Evolutionary conservation across 306 rosid species (phyloP).

Genomic region (Cicer arietinum): DNA sequence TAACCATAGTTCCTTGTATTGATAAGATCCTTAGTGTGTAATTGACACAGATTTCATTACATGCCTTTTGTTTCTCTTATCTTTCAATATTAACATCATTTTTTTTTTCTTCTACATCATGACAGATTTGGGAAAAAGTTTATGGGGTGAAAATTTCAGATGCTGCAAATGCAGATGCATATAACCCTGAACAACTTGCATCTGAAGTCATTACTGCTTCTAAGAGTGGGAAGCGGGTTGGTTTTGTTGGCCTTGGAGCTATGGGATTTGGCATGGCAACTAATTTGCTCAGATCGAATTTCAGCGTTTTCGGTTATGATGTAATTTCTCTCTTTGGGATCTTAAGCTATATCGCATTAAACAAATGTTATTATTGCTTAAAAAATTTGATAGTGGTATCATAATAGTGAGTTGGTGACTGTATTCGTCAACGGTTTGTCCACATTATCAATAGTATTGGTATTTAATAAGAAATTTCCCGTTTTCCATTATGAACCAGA

Average conservation of each 20-base stretch:
- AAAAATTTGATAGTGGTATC: constrained; percentile 24
- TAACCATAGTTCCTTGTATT: neutral
- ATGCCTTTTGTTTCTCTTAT: constrained; percentile 11
- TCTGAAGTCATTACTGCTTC: constrained; percentile 57
- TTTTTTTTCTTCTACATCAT: constrained; percentile 33
- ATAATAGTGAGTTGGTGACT: constrained; percentile 24
- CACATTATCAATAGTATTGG: constrained; percentile 2
- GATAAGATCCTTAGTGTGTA: neutral
- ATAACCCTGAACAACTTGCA: constrained; percentile 75
- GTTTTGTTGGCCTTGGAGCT: constrained; percentile 98
- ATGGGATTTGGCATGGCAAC: constrained; percentile 99
- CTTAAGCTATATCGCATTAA: constrained; percentile 33
- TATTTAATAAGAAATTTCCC: neutral
- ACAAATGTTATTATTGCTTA: constrained; percentile 12
- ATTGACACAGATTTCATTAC: constrained; percentile 7
- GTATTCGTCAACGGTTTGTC: constrained; percentile 22
- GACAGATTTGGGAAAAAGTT: constrained; percentile 73
- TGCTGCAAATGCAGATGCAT: constrained; percentile 74
- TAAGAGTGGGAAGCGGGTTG: constrained; percentile 62
- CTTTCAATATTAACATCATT: neutral
- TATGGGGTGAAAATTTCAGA: constrained; percentile 74
- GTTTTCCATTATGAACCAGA: constrained; percentile 24
- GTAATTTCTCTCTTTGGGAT: constrained; percentile 61
- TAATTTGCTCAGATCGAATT: constrained; percentile 74
- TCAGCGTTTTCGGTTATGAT: constrained; percentile 80